Evolutionary conservation across 129 eudicot species (phyloP).

Genomic region (Silybum marianum): DNA sequence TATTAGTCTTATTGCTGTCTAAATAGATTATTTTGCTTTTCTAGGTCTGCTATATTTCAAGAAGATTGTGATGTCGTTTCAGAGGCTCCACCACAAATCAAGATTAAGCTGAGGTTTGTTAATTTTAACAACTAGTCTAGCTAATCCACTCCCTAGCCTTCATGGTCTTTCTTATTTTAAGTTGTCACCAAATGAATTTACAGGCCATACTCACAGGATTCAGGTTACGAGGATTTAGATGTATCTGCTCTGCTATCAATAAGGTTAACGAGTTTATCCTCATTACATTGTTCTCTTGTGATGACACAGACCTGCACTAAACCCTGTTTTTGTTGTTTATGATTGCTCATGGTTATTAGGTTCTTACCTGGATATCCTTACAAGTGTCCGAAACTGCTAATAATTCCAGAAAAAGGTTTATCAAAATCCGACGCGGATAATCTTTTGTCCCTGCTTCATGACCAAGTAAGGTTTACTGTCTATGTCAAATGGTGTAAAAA

Average conservation of each 20-base stretch:
- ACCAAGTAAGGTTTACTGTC: constrained; percentile 59
- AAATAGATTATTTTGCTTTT: constrained; percentile 14
- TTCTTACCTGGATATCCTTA: constrained; percentile 90
- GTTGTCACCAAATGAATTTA: constrained; percentile 20
- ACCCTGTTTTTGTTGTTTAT: constrained; percentile 22
- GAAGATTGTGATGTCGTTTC: constrained; percentile 81
- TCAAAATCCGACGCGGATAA: constrained; percentile 74
- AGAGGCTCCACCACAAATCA: constrained; percentile 74
- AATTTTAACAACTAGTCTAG: constrained; percentile 11
- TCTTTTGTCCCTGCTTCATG: constrained; percentile 78
- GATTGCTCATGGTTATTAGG: constrained; percentile 40
- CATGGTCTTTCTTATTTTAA: constrained; percentile 27
- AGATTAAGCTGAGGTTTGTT: constrained; percentile 76
- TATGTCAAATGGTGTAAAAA: background rate
- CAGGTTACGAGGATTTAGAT: constrained; percentile 81
- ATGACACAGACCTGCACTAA: constrained; percentile 9
- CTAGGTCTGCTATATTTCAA: constrained; percentile 94
- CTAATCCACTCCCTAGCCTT: background rate
- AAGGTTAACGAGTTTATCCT: constrained; percentile 48
- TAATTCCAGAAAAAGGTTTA: constrained; percentile 77
- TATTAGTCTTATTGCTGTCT: constrained; percentile 16
- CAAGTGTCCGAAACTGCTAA: constrained; percentile 83
- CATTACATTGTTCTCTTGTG: constrained; percentile 13
- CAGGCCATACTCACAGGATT: constrained; percentile 94
- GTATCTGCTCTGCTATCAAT: constrained; percentile 82